These are phyloP conservation scores for Funneliformis mosseae DNA, from an alignment of 192 early-diverging fungal genomes.

Conservation along the genomic window DNA sequence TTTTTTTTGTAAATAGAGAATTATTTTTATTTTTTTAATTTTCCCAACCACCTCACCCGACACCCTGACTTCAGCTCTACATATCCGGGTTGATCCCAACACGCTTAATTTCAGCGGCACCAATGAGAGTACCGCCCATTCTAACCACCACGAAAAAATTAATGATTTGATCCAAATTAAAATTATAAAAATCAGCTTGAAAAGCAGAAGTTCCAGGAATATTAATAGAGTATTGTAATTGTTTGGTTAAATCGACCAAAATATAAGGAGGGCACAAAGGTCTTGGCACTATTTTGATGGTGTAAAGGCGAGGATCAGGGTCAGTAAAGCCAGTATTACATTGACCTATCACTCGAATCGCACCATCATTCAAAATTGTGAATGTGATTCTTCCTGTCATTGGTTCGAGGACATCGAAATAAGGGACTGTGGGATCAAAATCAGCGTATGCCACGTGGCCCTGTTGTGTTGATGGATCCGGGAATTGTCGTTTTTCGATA, in stretches of 20 bases:
- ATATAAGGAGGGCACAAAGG: not conserved
- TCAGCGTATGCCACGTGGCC: not conserved
- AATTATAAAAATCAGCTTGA: not conserved
- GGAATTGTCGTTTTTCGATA: not conserved
- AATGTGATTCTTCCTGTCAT: not conserved
- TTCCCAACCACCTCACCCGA: too few species aligned
- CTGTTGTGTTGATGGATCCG: not conserved
- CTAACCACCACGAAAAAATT: not conserved
- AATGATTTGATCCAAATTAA: not conserved
- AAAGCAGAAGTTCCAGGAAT: not conserved
- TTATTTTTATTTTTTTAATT: too few species aligned
- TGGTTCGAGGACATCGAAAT: not conserved
- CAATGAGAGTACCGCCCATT: not conserved
- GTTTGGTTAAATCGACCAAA: not conserved
- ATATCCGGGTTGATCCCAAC: not conserved
- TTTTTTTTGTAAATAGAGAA: too few species aligned
- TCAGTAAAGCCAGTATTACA: constrained; percentile 22
- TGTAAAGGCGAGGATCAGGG: not conserved
- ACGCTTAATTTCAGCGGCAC: not conserved
- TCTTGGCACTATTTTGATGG: not conserved
- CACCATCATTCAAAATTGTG: not conserved
- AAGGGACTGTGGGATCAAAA: not conserved
- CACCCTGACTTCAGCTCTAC: too few species aligned
- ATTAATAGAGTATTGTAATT: not conserved
- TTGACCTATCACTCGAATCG: constrained; percentile 1